Evolutionary conservation across 139 green algal species (phyloP), one percentile per base, ranked within the genome.

Genomic region (Coelastrella sp.): DNA sequence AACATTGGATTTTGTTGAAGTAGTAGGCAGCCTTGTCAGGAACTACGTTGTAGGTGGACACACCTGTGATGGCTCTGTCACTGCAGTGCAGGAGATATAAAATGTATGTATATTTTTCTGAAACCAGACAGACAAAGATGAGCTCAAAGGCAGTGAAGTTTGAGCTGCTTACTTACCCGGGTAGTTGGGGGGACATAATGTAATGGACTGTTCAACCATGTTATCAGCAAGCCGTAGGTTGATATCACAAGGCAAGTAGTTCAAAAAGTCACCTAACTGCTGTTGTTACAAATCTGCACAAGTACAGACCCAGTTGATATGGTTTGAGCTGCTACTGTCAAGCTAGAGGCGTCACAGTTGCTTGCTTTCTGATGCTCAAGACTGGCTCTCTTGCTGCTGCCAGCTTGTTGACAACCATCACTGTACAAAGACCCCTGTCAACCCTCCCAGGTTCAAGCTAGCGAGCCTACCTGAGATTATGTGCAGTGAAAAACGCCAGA

Each of bases 1-100:
- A 99, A 90, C 97, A 99, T 94, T 99, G 97, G 17, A 99, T 98
- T 92, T 99, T 99, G 95, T 99, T 99, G 95, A 99, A 99, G 94
- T 99, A 99, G 23, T 94, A 80, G 32, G 97, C 98, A 4, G 96
- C 96, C 93, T 96, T 94, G 85, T 95, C 91, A 22, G 98, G 98
- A 0, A 95, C 95, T 8, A 99, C 98, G 90, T 99, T 99, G 95
- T 99, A 99, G 14, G 98, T 99, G 68, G 96, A 98, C 75, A 99
- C 97, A 10, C 98, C 98, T 3, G 95, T 97, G n/a, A 97, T 87
- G n/a, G 94, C 82, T 71, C 95, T 91, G 84, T 95, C 91, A 65
- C 94, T 96, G 92, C 54, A 75, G 74, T n/a, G n/a, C n/a, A n/a
- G n/a, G n/a, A n/a, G n/a, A n/a, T n/a, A n/a, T n/a, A n/a, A n/a